phyloP scores from a whole-genome alignment of 2,329 filamentous ascomycete species.

The Clonostachys rosea region DNA sequence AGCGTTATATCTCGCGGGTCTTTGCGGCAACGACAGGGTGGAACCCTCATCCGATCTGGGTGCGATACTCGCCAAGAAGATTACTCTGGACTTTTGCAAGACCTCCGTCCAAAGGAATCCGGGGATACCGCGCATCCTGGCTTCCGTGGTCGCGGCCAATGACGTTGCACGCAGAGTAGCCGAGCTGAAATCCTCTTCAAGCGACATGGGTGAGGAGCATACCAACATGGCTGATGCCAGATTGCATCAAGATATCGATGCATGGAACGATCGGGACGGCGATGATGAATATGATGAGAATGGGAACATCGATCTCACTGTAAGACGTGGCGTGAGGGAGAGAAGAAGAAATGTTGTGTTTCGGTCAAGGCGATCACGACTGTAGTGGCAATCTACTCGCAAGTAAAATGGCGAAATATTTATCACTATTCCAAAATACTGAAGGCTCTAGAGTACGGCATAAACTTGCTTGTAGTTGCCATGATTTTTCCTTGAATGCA shows the following conservation, averaged over 20 bases:
- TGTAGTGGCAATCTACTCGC: no score
- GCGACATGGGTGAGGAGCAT: slow-evolving; percentile 12
- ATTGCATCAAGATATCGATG: no score
- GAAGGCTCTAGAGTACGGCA: no score
- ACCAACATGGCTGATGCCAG: no score
- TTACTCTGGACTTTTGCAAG: slow-evolving; percentile 25
- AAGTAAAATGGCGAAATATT: no score
- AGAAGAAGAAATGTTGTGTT: no score
- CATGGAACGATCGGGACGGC: slow-evolving; percentile 13
- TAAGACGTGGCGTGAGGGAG: no score
- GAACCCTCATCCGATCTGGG: slow-evolving; percentile 12
- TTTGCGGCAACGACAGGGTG: slow-evolving; percentile 14
- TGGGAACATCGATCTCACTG: not conserved
- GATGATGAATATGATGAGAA: slow-evolving; percentile 16
- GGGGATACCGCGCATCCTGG: slow-evolving; percentile 37
- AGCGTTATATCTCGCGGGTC: slow-evolving; percentile 5
- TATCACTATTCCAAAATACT: no score
- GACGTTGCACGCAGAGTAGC: slow-evolving; percentile 52
- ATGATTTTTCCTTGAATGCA: no score
- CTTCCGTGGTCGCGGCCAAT: slow-evolving; percentile 51
- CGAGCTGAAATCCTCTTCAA: slow-evolving; percentile 35
- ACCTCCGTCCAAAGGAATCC: slow-evolving; percentile 21
- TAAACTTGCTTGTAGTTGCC: no score
- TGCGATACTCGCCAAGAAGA: slow-evolving; percentile 3
- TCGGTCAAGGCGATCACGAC: no score